phyloP scores from a whole-genome alignment of 2,329 filamentous ascomycete genomes.

The Nemania diffusa region DNA sequence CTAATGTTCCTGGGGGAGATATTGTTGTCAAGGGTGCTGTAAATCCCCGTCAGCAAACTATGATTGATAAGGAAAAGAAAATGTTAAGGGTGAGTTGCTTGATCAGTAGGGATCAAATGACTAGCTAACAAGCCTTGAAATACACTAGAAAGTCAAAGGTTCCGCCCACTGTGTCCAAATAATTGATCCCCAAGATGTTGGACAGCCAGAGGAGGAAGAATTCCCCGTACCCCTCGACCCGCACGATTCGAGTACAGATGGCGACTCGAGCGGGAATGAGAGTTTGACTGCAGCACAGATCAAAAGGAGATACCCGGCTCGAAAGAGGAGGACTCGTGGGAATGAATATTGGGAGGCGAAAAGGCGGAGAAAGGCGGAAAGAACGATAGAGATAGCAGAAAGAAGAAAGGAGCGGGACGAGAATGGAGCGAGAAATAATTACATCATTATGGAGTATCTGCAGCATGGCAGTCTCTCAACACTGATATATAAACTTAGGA shows the following conservation, averaged over 20 bases:
- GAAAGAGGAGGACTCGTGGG: not conserved
- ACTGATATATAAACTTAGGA: constrained; percentile 31
- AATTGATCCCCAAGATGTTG: constrained; percentile 25
- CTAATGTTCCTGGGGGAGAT: constrained; percentile 15
- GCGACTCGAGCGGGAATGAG: constrained; percentile 38
- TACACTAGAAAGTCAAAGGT: constrained; percentile 37
- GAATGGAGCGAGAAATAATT: constrained; percentile 12
- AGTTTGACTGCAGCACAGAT: constrained; percentile 15
- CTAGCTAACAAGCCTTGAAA: constrained; percentile 16
- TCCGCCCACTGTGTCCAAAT: constrained; percentile 42
- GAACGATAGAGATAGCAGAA: not conserved
- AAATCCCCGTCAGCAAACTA: not conserved
- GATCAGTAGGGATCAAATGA: too few relatives aligned
- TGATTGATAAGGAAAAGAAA: constrained; percentile 7
- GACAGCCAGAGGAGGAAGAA: not conserved
- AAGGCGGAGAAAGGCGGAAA: not conserved
- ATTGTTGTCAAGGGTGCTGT: constrained; percentile 36
- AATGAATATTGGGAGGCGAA: not conserved
- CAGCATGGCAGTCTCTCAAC: constrained; percentile 34
- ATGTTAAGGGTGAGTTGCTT: constrained; percentile 30
- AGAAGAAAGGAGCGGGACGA: not conserved
- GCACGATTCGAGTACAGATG: constrained; percentile 37
- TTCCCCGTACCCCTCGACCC: fast-evolving
- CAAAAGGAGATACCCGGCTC: not conserved
- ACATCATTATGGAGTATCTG: constrained; percentile 39